Evolutionary conservation across 1,139 yeast genomes (phyloP).

Genomic region (Diutina rugosa): DNA sequence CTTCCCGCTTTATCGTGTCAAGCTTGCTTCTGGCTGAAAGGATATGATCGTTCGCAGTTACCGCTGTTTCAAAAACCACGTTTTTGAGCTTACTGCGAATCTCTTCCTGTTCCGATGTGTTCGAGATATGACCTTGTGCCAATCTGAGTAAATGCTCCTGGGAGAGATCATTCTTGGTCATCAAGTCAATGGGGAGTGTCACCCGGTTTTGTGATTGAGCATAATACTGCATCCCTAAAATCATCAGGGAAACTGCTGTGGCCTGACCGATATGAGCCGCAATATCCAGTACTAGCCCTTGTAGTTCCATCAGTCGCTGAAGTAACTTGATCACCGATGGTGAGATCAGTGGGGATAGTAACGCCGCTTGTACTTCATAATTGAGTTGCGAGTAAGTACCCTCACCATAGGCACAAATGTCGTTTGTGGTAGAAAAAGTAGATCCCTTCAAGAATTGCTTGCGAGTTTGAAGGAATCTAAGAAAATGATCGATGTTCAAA

Average conservation of each 20-base stretch:
- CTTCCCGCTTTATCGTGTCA: conserved; percentile 19
- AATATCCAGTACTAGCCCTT: conserved; percentile 39
- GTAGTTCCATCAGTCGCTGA: conserved; percentile 30
- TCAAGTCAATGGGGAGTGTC: conserved; percentile 51
- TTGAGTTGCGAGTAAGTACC: conserved; percentile 68
- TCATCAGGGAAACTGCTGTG: conserved; percentile 53
- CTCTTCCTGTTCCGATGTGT: conserved; percentile 12
- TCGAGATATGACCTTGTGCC: conserved; percentile 31
- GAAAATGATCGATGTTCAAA: conserved; percentile 40
- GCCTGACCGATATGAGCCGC: conserved; percentile 82
- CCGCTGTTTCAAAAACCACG: conserved; percentile 58
- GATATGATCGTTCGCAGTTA: conserved; percentile 70
- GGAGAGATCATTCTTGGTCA: conserved; percentile 42
- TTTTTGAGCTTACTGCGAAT: conserved; percentile 34
- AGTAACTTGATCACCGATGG: conserved; percentile 42
- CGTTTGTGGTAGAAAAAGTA: conserved; percentile 37
- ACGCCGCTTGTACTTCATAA: conserved; percentile 50
- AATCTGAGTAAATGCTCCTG: conserved; percentile 50
- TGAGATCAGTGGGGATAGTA: conserved; percentile 46
- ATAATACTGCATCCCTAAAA: conserved; percentile 50
- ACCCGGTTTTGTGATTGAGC: conserved; percentile 36
- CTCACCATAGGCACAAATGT: conserved; percentile 69
- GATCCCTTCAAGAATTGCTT: conserved; percentile 33
- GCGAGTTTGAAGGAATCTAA: conserved; percentile 51
- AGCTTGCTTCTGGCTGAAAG: conserved; percentile 52